phyloP scores from a whole-genome alignment of 2,329 filamentous ascomycete species.

The Aspergillus neoniger region DNA sequence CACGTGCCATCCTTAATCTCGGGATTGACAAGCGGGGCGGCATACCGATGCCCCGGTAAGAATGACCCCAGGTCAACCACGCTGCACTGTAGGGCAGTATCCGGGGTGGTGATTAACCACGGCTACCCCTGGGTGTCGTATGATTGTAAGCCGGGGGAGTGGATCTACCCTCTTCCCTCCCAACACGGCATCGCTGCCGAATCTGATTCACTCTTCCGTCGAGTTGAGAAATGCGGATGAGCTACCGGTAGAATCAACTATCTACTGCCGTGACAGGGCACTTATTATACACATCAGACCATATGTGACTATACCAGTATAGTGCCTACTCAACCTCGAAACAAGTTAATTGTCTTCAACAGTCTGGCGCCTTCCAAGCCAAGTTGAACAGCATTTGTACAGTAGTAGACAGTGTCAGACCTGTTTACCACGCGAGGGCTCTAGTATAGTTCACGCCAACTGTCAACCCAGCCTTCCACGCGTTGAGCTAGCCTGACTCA shows the following conservation, averaged over 20 bases:
- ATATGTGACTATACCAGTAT: too few relatives aligned
- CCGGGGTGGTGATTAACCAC: not conserved
- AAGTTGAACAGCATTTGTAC: too few relatives aligned
- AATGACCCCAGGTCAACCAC: not conserved
- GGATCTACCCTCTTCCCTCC: not conserved
- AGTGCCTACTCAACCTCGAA: too few relatives aligned
- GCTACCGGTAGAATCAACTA: not conserved
- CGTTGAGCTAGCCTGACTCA: not conserved
- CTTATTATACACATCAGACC: too few relatives aligned
- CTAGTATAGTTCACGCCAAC: not conserved
- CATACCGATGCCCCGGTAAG: not conserved
- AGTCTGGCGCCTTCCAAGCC: too few relatives aligned
- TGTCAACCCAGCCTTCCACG: not conserved
- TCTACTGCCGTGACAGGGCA: not conserved
- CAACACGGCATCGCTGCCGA: not conserved
- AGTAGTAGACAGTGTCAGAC: too few relatives aligned
- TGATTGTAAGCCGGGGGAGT: not conserved
- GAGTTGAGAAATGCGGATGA: not conserved
- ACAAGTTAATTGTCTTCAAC: too few relatives aligned
- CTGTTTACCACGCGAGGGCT: too few relatives aligned
- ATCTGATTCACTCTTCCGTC: not conserved
- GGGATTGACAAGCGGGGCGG: not conserved
- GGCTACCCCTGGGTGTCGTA: not conserved
- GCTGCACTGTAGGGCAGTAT: not conserved
- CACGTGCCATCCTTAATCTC: not conserved